Conservation (phyloP, 2,329 filamentous ascomycete genomes). For the Alternaria gaisen region DNA sequence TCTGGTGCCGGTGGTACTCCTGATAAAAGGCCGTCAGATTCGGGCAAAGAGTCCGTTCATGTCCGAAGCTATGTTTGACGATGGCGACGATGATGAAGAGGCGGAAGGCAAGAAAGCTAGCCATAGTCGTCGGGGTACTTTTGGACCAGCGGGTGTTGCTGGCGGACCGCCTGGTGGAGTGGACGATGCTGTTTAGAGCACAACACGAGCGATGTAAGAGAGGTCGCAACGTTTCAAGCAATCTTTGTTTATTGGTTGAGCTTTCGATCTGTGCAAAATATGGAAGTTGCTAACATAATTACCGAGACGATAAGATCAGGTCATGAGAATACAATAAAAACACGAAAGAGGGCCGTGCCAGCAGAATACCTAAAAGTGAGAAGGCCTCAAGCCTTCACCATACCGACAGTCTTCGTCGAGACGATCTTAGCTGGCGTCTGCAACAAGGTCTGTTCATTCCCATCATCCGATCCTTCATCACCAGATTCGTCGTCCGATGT, state of each 20-base stretch:
- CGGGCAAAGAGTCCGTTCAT: constrained; percentile 48
- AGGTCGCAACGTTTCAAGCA: not conserved
- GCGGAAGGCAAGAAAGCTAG: not conserved
- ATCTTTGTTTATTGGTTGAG: not conserved
- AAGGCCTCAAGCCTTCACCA: not conserved
- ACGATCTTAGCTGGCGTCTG: not conserved
- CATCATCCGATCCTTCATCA: not conserved
- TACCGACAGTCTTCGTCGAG: not conserved
- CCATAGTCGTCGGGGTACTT: constrained; percentile 2
- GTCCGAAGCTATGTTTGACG: constrained; percentile 38
- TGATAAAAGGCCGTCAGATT: constrained; percentile 55
- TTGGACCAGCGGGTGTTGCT: constrained; percentile 20
- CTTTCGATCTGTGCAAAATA: not conserved
- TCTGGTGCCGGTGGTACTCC: constrained; percentile 53
- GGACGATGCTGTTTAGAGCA: not conserved
- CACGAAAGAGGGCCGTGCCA: not conserved
- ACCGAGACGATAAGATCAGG: not conserved
- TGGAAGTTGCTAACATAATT: not conserved
- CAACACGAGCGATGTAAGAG: not conserved
- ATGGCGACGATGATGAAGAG: constrained; percentile 21
- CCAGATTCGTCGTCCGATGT: not conserved
- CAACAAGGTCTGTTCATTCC: not conserved
- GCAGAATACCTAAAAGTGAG: not conserved
- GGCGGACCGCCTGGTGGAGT: constrained; percentile 18
- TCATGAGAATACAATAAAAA: not conserved